A percentile compares a stretch with the other conserved stretches of the same genome.
Evolutionary conservation across 2,329 filamentous ascomycete species (phyloP).

Genomic region (Aspergillus nomiae): DNA sequence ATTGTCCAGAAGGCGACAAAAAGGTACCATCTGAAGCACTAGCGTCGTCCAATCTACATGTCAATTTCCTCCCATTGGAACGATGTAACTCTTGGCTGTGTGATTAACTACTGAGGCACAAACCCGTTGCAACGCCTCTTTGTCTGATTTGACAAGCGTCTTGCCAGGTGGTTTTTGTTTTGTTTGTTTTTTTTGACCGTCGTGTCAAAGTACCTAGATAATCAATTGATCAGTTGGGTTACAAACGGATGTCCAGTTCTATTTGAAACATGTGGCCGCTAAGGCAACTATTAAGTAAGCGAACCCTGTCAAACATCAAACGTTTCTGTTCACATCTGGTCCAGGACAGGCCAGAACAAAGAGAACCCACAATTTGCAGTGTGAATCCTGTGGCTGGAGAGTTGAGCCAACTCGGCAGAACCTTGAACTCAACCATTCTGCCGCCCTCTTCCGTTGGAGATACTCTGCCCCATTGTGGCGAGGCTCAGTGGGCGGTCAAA

Average conservation of each 20-base stretch:
- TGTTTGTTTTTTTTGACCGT: background rate
- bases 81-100: background rate
- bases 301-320: background rate
- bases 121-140: background rate
- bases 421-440: background rate
- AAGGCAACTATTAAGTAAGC: background rate
- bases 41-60: background rate
- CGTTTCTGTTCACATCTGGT: background rate
- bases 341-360: background rate
- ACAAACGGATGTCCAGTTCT: background rate
- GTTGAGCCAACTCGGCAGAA: background rate
- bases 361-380: background rate
- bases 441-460: constrained; percentile 10
- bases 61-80: constrained; percentile 1
- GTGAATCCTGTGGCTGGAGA: constrained; percentile 4
- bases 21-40: constrained; percentile 1
- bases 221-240: background rate
- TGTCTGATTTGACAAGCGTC: background rate
- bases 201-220: background rate
- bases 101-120: background rate
- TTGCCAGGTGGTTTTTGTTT: background rate
- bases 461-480: constrained; percentile 11
- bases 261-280: background rate
- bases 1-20: background rate
- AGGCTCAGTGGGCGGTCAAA: constrained; percentile 1